These are phyloP conservation scores for Bigelowiella natans DNA, from an alignment of 78 protist species.

Conservation along the genomic window DNA sequence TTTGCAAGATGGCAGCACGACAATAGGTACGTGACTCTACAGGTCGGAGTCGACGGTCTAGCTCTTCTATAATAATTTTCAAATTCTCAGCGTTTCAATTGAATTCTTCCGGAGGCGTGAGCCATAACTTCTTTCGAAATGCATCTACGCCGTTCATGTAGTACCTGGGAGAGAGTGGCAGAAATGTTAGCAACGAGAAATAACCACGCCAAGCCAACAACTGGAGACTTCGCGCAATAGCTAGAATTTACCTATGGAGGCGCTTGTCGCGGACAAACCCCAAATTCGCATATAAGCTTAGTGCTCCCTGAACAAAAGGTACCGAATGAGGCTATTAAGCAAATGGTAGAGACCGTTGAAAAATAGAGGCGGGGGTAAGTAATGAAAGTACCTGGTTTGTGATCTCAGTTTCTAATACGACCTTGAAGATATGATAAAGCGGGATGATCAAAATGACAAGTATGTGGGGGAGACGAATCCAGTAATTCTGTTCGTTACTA, in stretches of 20 bases:
- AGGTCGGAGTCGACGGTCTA: too few relatives aligned
- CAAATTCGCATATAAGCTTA: slow-evolving; percentile 58
- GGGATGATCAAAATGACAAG: neutral
- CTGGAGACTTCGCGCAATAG: too few relatives aligned
- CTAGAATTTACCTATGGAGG: slow-evolving; percentile 58
- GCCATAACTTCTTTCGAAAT: neutral
- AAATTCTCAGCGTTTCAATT: too few relatives aligned
- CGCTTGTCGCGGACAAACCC: slow-evolving; percentile 72
- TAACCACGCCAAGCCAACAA: too few relatives aligned
- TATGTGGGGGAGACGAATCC: neutral
- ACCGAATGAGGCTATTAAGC: neutral
- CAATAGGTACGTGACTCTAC: too few relatives aligned
- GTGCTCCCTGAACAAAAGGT: slow-evolving; percentile 39
- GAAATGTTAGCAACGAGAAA: too few relatives aligned
- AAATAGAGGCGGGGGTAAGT: neutral
- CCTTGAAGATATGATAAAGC: neutral
- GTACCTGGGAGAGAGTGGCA: too few relatives aligned
- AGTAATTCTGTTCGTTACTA: neutral
- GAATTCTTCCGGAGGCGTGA: neutral
- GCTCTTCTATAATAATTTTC: too few relatives aligned
- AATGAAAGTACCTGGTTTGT: neutral
- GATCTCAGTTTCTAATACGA: slow-evolving; percentile 6
- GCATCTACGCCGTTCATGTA: neutral
- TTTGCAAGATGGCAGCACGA: too few relatives aligned
- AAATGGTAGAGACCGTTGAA: neutral